phyloP scores from a whole-genome alignment of 2,329 filamentous ascomycete genomes.

The Sphaerostilbella broomeana region DNA sequence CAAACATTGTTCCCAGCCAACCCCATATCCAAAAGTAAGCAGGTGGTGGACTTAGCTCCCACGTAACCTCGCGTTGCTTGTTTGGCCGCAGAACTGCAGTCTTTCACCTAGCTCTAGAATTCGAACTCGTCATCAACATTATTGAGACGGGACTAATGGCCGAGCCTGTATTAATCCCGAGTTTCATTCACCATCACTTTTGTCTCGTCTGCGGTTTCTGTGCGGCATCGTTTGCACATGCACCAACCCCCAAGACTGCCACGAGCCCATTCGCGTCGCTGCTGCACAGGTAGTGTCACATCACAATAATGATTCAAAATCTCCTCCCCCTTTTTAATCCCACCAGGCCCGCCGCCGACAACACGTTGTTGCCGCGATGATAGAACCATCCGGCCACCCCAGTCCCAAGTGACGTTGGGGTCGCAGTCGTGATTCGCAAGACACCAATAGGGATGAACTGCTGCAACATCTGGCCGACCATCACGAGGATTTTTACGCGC shows the following conservation, averaged over 20 bases:
- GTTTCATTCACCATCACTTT: constrained; percentile 1
- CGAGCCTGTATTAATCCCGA: constrained; percentile 1
- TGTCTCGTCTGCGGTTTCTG: constrained; percentile 52
- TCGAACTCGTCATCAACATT: too few relatives aligned
- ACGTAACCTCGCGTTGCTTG: too few relatives aligned
- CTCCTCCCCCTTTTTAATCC: constrained; percentile 74
- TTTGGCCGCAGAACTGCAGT: too few relatives aligned
- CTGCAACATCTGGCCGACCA: constrained; percentile 81
- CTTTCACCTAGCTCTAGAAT: too few relatives aligned
- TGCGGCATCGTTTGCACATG: constrained; percentile 74
- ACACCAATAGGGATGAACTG: constrained; percentile 94
- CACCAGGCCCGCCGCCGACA: constrained; percentile 43
- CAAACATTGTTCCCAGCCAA: too few relatives aligned
- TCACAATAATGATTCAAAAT: constrained; percentile 95
- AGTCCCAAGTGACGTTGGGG: constrained; percentile 92
- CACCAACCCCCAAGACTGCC: constrained; percentile 87
- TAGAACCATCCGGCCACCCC: constrained; percentile 72
- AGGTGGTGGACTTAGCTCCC: too few relatives aligned
- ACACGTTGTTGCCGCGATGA: constrained; percentile 54
- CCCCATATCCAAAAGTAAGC: too few relatives aligned
- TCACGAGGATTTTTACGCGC: constrained; percentile 71
- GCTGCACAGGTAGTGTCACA: constrained; percentile 65
- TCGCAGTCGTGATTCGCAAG: constrained; percentile 94
- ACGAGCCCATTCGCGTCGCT: constrained; percentile 80
- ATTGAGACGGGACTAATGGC: too few relatives aligned